Percentiles rank a stretch among this genome's conserved stretches.
phyloP scores from a whole-genome alignment of 1,284 basidiomycete species.

The Dichomitus squalens region DNA sequence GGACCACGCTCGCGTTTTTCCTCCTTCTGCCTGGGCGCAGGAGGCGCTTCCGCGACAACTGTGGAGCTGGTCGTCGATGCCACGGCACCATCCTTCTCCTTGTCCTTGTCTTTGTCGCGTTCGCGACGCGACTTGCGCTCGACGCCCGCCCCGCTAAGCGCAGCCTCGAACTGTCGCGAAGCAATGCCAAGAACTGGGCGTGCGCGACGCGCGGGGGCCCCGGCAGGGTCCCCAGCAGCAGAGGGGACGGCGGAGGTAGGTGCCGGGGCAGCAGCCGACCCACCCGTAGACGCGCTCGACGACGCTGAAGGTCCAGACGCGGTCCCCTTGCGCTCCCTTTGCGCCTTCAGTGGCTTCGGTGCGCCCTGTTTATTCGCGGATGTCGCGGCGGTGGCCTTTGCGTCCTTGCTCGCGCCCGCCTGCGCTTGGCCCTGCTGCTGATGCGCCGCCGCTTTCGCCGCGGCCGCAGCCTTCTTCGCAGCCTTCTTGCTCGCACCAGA shows the following conservation, averaged over 20 bases:
- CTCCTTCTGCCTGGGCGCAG: constrained; percentile 18
- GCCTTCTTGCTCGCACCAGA: constrained; percentile 39
- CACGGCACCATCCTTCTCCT: constrained; percentile 21
- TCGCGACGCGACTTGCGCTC: constrained; percentile 33
- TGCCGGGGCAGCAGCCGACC: constrained; percentile 2
- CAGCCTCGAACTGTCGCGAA: constrained; percentile 68
- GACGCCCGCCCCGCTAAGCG: constrained; percentile 58
- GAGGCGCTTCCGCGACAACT: neutral
- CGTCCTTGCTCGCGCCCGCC: constrained; percentile 18
- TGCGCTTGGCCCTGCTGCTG: constrained; percentile 13
- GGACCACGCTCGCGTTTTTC: constrained; percentile 15
- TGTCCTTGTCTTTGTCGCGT: constrained; percentile 27
- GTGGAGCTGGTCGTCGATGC: constrained; percentile 2
- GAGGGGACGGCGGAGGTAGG: constrained; percentile 5
- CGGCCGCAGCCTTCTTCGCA: constrained; percentile 42
- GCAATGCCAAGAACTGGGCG: constrained; percentile 61
- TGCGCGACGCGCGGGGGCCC: constrained; percentile 38
- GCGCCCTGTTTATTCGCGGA: constrained; percentile 2
- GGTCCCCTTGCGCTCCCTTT: constrained; percentile 15
- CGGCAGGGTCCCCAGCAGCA: constrained; percentile 7
- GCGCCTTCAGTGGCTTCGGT: constrained; percentile 18
- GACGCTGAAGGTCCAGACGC: constrained; percentile 14
- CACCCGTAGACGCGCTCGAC: constrained; percentile 3
- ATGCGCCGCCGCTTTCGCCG: constrained; percentile 26
- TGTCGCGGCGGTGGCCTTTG: constrained; percentile 19